phyloP scores from a whole-genome alignment of 495 filamentous ascomycete genomes.

The Durotheca rogersii region DNA sequence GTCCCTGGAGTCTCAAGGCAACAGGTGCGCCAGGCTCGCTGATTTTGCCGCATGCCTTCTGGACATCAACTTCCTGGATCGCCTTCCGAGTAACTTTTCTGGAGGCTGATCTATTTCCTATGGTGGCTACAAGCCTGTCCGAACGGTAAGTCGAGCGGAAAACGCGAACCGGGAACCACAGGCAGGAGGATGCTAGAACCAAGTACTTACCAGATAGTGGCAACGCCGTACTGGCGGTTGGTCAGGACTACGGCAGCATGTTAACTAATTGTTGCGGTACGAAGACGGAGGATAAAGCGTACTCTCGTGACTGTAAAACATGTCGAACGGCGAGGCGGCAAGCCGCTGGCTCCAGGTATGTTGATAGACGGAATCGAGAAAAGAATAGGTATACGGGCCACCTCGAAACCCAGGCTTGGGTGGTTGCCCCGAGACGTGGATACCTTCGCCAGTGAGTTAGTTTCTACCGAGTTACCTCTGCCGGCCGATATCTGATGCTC shows the following conservation, averaged over 20 bases:
- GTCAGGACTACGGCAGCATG: conserved; percentile 67
- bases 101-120: conserved; percentile 65
- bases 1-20: conserved; percentile 89
- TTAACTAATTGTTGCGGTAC: conserved; percentile 24
- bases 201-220: conserved; percentile 80
- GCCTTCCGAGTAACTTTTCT: conserved; percentile 81
- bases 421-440: too few species aligned
- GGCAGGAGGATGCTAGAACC: background rate
- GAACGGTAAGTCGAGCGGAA: too few species aligned
- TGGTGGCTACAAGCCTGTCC: conserved; percentile 84
- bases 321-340: conserved; percentile 39
- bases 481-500: too few species aligned
- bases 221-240: conserved; percentile 83
- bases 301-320: conserved; percentile 97
- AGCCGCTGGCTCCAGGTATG: background rate
- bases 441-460: too few species aligned
- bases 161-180: too few species aligned
- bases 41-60: conserved; percentile 84
- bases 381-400: too few species aligned
- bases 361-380: background rate
- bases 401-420: too few species aligned
- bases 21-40: conserved; percentile 81
- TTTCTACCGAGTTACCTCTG: too few species aligned
- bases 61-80: conserved; percentile 83
- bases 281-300: conserved; percentile 30